phyloP scores from a whole-genome alignment of 1,284 basidiomycete genomes.

The Sphaerobolus stellatus region DNA sequence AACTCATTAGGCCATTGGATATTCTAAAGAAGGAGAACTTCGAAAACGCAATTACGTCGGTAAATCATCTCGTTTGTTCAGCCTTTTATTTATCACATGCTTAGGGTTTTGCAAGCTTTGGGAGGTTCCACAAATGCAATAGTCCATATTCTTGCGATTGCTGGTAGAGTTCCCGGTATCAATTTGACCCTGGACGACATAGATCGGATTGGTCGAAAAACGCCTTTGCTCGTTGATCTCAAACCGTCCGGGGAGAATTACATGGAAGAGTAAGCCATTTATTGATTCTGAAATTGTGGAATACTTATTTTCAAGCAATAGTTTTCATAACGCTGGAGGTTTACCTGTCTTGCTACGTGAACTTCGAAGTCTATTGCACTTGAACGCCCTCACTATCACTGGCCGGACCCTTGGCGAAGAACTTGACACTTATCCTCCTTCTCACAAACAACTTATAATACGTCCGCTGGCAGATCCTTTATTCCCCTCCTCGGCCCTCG shows the following conservation, averaged over 20 bases:
- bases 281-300: background rate
- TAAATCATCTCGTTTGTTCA: background rate
- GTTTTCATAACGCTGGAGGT: conserved; percentile 40
- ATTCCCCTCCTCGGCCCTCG: conserved; percentile 23
- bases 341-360: conserved; percentile 31
- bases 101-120: conserved; percentile 34
- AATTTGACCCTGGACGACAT: conserved; percentile 40
- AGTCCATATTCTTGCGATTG: conserved; percentile 42
- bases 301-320: background rate
- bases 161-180: conserved; percentile 35
- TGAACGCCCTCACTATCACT: conserved; percentile 32
- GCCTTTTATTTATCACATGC: background rate
- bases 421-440: conserved; percentile 19
- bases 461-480: conserved; percentile 28
- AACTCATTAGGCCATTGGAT: conserved; percentile 33
- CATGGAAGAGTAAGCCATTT: conserved; percentile 34
- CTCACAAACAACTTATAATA: conserved; percentile 30
- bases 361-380: conserved; percentile 24
- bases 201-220: conserved; percentile 34
- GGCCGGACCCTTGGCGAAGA: conserved; percentile 34
- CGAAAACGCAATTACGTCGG: conserved; percentile 40
- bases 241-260: conserved; percentile 42
- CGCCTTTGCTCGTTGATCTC: conserved; percentile 40
- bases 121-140: conserved; percentile 44
- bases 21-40: conserved; percentile 39